Base-by-base conservation (phyloP, 495 filamentous ascomycete genomes). In the Neurospora pannonica region DNA sequence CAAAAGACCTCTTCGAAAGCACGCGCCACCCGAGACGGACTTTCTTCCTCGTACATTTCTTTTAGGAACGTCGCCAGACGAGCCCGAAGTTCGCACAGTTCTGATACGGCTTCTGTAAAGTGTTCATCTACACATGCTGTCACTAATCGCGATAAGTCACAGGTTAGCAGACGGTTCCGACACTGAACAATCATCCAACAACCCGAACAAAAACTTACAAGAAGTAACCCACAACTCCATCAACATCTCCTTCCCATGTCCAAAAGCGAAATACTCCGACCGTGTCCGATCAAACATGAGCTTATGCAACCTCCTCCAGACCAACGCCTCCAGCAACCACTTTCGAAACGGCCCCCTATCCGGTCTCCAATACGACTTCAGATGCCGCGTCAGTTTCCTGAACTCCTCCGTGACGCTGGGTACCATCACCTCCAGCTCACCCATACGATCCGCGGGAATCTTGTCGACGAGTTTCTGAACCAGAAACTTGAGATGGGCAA, bases 371-470 rank as follows among this genome's bases (percentile, higher is more conserved):
- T 31, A 67, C 28, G 28, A 70, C 17, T 17, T 76, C 72, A 19
- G 48, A 34, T 60, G 78, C 73, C 6, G 74, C 75, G 19, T 78
- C 76, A 43, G 74, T 74, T 10, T 73, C 67, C 0, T 76, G 74
- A 62, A 72, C 70, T 74, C 71, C 2, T 73, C 76, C 1, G 5
- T 2, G 17, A 42, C n/a, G n/a, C n/a, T n/a, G n/a, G n/a, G n/a
- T n/a, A n/a, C n/a, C n/a, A n/a, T n/a, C n/a, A n/a, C n/a, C n/a
- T n/a, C n/a, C n/a, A n/a, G n/a, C n/a, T n/a, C n/a, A n/a, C n/a
- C n/a, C n/a, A n/a, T n/a, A n/a, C n/a, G n/a, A n/a, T n/a, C n/a
- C n/a, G n/a, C n/a, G n/a, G 54, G 54, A 6, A 67, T 28, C 28
- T 17, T 67, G 13, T 8, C 5, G 6, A 67, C 54, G 7, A 67